Evolutionary conservation across 2,329 filamentous ascomycete species (phyloP), one percentile per base, ranked within the genome.

Genomic region (Colletotrichum musae): DNA sequence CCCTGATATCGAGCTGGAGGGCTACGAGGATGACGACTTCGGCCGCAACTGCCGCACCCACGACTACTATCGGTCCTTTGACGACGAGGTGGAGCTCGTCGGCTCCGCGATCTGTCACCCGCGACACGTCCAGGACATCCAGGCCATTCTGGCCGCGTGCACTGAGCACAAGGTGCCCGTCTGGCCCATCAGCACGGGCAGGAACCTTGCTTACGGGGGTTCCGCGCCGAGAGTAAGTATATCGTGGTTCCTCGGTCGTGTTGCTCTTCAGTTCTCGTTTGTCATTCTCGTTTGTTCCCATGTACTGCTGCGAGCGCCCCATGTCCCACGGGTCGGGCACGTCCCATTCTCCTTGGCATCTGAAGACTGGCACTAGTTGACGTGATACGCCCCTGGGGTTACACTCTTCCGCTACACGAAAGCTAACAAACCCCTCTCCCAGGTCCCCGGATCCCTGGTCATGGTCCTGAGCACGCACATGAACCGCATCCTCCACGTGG

Each of bases 191-290:
- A 84, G 81, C 1, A 82, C 85, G 66, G 84, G 85, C 0, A 76
- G 84, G 28, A 86, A 87, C 67, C 78, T 86, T 2, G 87, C 86
- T 7, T 88, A 88, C 64, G 86, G 86, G 16, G 86, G 86, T 15
- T 84, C 84, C 10, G 86, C 85, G 1, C 86, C 86, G 0, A 79
- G 86, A 21, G 80, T 68, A 39, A 0, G 59, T 15, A 10, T 32
- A 7, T 7, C 2, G n/a, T 9, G 28, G 7, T 43, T 15, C 39
- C 10, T 43, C 3, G 28, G 18, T 18, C 18, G 1, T 1, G 18
- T 18, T 18, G 18, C 1, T 18, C 18, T 18, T 18, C 1, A 18
- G 18, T 18, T 18, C 1, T 18, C 18, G 18, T 18, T 32, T 6
- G 28, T 32, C 28, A 9, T 32, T 32, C 32, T 36, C 32, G 32